Base-by-base conservation (phyloP, 2,329 filamentous ascomycete genomes). In the Botrytis fragariae region DNA sequence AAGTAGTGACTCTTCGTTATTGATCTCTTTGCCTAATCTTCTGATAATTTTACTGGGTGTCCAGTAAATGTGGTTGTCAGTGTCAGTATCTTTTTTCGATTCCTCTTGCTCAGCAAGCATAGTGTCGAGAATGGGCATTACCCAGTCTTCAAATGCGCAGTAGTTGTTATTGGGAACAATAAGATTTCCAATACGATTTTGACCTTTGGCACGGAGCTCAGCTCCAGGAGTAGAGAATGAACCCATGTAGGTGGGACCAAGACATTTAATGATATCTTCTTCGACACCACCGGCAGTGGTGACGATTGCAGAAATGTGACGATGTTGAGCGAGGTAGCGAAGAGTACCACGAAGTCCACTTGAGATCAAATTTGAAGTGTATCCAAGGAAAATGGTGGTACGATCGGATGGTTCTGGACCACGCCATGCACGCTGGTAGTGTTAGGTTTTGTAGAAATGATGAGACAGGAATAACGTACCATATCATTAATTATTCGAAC, bases 241-340 rank as follows among this genome's bases (percentile, higher is more conserved):
- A 62, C 94, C 93, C 81, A 98, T 90, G 83, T 98, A 99, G 0
- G 96, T 99, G 70, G 94, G 91, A 18, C 92, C 96, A 3, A 99
- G 90, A 79, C 96, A 99, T 85, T 99, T 99, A 87, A 99, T 99
- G 73, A 99, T 91, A 83, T 99, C 96, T 82, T 99, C 96, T 83
- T 99, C 96, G 70, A 99, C 89, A 68, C 96, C 96, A 62, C 96
- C 96, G 0, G 96, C 96, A 0, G 96, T 97, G 37, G 96, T 97
- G 74, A 99, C 96, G 79, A 99, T 93, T 77, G 92, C 93, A 0
- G 94, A 96, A 76, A 99, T 91, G 81, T 98, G 95, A 76, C 91
- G 91, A 84, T 99, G 94, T 84, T 98, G 89, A 62, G 97, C 95
- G 0, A 99, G 89, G 85, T 94, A 99, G 73, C 96, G 93, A 77